phyloP scores from a whole-genome alignment of 352 stramenopile genomes.

The Pythium volutum region DNA sequence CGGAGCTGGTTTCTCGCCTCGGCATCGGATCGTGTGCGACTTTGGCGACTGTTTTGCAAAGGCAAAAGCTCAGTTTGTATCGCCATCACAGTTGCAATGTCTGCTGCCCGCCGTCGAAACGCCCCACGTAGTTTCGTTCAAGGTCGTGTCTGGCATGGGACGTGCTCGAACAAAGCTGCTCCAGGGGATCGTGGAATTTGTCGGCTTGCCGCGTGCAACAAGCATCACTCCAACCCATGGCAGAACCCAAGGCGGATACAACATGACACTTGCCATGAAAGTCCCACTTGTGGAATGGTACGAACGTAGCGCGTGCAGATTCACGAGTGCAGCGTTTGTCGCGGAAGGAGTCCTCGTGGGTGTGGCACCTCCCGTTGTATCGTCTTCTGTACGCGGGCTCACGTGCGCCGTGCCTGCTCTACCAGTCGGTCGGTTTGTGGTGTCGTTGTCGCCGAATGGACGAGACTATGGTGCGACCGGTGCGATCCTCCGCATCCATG shows the following conservation, averaged over 20 bases:
- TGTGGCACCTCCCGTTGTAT: neutral
- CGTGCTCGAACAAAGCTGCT: neutral
- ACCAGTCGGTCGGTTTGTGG: neutral
- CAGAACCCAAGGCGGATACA: slow-evolving; percentile 3
- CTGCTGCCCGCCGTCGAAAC: neutral
- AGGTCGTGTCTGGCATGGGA: neutral
- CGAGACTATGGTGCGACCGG: slow-evolving; percentile 17
- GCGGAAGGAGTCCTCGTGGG: neutral
- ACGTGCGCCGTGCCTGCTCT: slow-evolving; percentile 18
- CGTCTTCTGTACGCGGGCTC: neutral
- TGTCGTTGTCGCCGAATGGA: slow-evolving; percentile 24
- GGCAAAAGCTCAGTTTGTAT: slow-evolving; percentile 9
- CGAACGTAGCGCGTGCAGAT: slow-evolving; percentile 5
- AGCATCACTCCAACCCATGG: slow-evolving; percentile 3
- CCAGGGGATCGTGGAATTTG: slow-evolving; percentile 19
- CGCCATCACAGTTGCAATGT: slow-evolving; percentile 18
- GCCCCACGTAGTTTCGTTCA: slow-evolving; percentile 4
- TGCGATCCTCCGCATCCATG: slow-evolving; percentile 9
- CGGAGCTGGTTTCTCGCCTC: slow-evolving; percentile 18
- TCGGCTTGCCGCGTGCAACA: neutral
- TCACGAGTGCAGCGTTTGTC: neutral
- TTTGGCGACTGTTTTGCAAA: slow-evolving; percentile 8
- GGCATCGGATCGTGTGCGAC: slow-evolving; percentile 11
- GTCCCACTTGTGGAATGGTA: neutral
- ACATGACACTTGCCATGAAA: slow-evolving; percentile 8